Conservation (phyloP, 179 eudicot species). For the Actinidia chinensis region DNA sequence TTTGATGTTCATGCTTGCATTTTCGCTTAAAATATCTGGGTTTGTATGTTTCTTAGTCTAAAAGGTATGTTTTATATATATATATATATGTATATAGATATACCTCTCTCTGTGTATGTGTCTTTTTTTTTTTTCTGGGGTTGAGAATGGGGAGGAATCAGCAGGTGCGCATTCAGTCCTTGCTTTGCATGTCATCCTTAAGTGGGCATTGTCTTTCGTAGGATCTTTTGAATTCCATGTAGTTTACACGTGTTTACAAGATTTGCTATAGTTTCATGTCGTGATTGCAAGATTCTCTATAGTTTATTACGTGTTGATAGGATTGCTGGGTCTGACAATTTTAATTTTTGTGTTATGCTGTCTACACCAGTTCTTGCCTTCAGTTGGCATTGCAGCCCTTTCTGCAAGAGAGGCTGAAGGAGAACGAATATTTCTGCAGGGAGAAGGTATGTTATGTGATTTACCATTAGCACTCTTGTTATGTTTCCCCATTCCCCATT, state of each 20-base stretch:
- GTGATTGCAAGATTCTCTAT: background rate
- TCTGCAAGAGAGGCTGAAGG: constrained; percentile 97
- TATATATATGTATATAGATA: too few species aligned
- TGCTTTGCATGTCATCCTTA: background rate
- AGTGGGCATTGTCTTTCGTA: background rate
- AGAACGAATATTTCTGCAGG: constrained; percentile 68
- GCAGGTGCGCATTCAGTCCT: too few species aligned
- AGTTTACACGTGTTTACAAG: background rate
- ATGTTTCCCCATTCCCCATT: background rate
- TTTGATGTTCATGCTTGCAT: too few species aligned
- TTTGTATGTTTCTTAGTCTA: too few species aligned
- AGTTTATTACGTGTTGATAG: background rate
- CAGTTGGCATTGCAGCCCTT: constrained; percentile 85
- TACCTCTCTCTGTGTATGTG: too few species aligned
- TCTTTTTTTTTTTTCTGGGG: too few species aligned
- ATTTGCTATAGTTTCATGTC: too few species aligned
- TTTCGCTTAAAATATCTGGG: too few species aligned
- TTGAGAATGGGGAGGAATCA: too few species aligned
- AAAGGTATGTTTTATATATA: too few species aligned
- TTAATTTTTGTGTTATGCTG: constrained; percentile 10
- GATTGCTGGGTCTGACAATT: constrained; percentile 6
- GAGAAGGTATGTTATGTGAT: constrained; percentile 62
- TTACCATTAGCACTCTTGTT: background rate
- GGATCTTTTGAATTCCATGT: background rate
- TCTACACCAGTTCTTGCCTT: constrained; percentile 77